Evolutionary conservation across 139 green algal species (phyloP).

Genomic region (Chlamydomonas sphaeroides): DNA sequence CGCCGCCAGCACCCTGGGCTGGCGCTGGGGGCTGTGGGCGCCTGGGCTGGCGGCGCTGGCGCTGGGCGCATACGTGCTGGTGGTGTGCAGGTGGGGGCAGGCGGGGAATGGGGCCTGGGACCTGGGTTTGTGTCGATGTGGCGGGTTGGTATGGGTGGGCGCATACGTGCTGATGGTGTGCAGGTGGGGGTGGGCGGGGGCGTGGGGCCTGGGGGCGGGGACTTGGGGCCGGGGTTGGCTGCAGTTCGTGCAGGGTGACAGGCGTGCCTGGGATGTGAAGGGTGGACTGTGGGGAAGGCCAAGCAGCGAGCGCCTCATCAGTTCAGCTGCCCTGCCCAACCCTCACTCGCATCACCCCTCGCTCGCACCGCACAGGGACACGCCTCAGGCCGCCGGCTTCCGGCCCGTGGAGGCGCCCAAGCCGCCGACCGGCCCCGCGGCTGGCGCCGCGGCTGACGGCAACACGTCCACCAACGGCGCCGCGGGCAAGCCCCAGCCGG

Average conservation of each 20-base stretch:
- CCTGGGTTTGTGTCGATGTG: neutral
- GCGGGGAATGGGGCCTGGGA: neutral
- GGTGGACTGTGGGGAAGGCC: too few relatives aligned
- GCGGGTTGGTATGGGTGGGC: neutral
- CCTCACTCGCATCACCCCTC: too few relatives aligned
- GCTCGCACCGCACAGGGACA: constrained; percentile 49
- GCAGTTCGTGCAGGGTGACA: too few relatives aligned
- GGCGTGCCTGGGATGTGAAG: too few relatives aligned
- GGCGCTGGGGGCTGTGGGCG: constrained; percentile 87
- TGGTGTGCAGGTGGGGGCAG: constrained; percentile 12
- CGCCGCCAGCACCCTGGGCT: constrained; percentile 62
- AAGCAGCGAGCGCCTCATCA: too few relatives aligned
- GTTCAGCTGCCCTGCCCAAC: too few relatives aligned
- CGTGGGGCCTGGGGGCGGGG: too few relatives aligned
- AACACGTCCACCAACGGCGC: too few relatives aligned
- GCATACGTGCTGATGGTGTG: neutral
- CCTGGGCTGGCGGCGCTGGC: constrained; percentile 82
- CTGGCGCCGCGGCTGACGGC: too few relatives aligned
- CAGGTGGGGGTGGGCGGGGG: constrained; percentile 23
- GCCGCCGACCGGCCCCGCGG: too few relatives aligned
- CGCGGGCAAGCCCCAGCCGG: neutral
- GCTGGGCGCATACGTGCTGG: constrained; percentile 56
- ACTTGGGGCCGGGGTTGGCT: too few relatives aligned
- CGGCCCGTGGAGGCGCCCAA: neutral
- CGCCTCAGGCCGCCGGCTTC: constrained; percentile 69